Percentiles rank a stretch among this genome's conserved stretches.
phyloP scores from a whole-genome alignment of 2,329 filamentous ascomycete genomes.

The Trichoderma atroviride region DNA sequence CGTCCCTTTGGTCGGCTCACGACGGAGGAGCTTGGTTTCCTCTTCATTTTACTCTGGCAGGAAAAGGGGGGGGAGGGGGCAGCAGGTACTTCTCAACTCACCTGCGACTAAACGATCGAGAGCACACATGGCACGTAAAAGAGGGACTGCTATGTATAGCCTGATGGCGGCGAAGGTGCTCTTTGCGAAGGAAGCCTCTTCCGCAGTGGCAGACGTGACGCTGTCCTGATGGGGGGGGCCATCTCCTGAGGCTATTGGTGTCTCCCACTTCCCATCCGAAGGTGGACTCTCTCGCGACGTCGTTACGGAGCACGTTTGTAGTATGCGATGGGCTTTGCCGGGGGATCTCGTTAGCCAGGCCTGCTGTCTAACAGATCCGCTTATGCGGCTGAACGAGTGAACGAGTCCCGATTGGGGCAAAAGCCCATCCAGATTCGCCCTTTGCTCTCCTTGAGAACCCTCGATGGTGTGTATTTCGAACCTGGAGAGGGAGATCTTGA shows the following conservation, averaged over 20 bases:
- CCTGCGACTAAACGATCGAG: slow-evolving; percentile 45
- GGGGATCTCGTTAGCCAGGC: not conserved
- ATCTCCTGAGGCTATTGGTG: slow-evolving; percentile 5
- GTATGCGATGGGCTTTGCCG: not conserved
- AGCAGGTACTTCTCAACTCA: slow-evolving; percentile 31
- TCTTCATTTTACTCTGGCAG: not conserved
- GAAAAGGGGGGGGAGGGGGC: not conserved
- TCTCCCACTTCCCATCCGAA: slow-evolving; percentile 24
- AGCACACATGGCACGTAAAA: slow-evolving; percentile 43
- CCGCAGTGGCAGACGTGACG: slow-evolving; percentile 46
- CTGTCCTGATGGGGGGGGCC: slow-evolving; percentile 26
- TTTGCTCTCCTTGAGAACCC: not conserved
- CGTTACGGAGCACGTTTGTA: not conserved
- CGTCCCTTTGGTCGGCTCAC: slow-evolving; percentile 12
- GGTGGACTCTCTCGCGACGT: not conserved
- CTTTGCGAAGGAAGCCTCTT: slow-evolving; percentile 46
- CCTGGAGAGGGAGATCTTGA: not conserved
- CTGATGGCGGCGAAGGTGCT: slow-evolving; percentile 45
- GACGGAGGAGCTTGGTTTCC: not conserved
- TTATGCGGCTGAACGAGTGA: not conserved
- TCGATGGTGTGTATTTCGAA: not conserved
- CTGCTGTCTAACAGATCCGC: not conserved
- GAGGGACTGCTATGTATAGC: slow-evolving; percentile 43
- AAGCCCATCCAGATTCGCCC: not conserved
- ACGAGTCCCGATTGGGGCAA: not conserved